These are phyloP conservation scores for Candida sp. DNA, from an alignment of 1,139 yeast genomes.

Conservation along the genomic window DNA sequence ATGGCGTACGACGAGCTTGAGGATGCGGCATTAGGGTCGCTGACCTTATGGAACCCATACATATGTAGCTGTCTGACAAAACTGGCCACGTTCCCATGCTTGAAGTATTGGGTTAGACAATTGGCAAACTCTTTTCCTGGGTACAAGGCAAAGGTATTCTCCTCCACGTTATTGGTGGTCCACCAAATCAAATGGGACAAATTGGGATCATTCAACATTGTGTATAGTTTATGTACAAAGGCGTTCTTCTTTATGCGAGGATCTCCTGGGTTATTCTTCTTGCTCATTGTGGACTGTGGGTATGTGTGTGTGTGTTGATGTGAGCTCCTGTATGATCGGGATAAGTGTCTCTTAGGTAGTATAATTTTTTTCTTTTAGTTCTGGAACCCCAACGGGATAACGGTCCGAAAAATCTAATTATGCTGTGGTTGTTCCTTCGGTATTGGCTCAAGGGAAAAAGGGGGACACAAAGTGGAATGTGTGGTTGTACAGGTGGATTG, in stretches of 20 bases:
- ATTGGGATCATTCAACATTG: constrained; percentile 60
- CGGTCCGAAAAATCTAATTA: not conserved
- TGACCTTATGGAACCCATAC: constrained; percentile 59
- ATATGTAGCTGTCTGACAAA: constrained; percentile 53
- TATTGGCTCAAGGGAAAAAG: not conserved
- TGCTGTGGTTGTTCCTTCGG: not conserved
- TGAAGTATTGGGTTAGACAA: constrained; percentile 46
- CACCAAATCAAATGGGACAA: constrained; percentile 69
- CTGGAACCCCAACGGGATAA: not conserved
- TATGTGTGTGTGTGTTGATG: not conserved
- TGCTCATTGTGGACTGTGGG: constrained; percentile 17
- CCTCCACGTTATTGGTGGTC: constrained; percentile 63
- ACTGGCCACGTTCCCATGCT: constrained; percentile 52
- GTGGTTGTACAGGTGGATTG: no score
- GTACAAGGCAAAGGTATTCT: constrained; percentile 61
- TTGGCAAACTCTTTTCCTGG: constrained; percentile 57
- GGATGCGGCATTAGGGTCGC: constrained; percentile 29
- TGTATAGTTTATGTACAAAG: constrained; percentile 64
- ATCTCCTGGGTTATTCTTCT: constrained; percentile 20
- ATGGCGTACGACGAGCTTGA: constrained; percentile 1
- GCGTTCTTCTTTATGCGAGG: constrained; percentile 57
- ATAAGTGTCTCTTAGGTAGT: not conserved
- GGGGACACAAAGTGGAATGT: not conserved
- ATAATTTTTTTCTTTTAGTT: not conserved
- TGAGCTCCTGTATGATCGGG: not conserved